Percentiles rank a stretch among this genome's conserved stretches.
phyloP scores from a whole-genome alignment of 2,329 filamentous ascomycete species.

The Endothia cerciana region DNA sequence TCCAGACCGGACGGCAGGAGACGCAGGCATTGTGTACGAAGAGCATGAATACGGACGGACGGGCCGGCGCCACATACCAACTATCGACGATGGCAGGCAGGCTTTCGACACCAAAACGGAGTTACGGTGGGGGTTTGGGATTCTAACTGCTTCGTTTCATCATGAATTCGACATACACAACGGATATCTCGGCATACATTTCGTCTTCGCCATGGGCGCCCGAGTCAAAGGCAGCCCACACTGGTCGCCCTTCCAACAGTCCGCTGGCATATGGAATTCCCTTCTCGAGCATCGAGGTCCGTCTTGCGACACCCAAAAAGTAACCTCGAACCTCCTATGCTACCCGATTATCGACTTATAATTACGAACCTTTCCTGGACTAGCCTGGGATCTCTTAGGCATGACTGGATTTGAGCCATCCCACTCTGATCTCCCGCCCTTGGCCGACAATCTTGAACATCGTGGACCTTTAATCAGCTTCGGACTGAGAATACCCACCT shows the following conservation, averaged over 20 bases:
- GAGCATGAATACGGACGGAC: slow-evolving; percentile 29
- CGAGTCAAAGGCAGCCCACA: slow-evolving; percentile 1
- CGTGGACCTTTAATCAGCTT: background rate
- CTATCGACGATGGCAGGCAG: slow-evolving; percentile 23
- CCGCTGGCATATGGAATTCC: background rate
- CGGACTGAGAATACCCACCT: slow-evolving; percentile 1
- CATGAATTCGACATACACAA: slow-evolving; percentile 27
- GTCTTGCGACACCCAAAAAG: background rate
- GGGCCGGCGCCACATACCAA: slow-evolving; percentile 26
- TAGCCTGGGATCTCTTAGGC: background rate
- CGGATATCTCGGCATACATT: slow-evolving; percentile 10
- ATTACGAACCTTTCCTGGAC: slow-evolving; percentile 2
- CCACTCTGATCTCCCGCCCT: background rate
- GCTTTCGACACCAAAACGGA: slow-evolving; percentile 27
- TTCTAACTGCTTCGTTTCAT: slow-evolving; percentile 25
- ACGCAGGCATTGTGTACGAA: slow-evolving; percentile 30
- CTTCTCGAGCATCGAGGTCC: background rate
- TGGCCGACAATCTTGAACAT: background rate
- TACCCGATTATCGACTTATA: background rate
- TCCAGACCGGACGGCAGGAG: slow-evolving; percentile 24
- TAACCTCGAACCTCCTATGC: background rate
- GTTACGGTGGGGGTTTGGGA: slow-evolving; percentile 24
- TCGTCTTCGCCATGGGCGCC: background rate
- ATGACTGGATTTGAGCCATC: background rate
- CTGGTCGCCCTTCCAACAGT: background rate